These are phyloP conservation scores for Calonectria leucothoes DNA, from an alignment of 2,329 filamentous ascomycete species.

Conservation along the genomic window DNA sequence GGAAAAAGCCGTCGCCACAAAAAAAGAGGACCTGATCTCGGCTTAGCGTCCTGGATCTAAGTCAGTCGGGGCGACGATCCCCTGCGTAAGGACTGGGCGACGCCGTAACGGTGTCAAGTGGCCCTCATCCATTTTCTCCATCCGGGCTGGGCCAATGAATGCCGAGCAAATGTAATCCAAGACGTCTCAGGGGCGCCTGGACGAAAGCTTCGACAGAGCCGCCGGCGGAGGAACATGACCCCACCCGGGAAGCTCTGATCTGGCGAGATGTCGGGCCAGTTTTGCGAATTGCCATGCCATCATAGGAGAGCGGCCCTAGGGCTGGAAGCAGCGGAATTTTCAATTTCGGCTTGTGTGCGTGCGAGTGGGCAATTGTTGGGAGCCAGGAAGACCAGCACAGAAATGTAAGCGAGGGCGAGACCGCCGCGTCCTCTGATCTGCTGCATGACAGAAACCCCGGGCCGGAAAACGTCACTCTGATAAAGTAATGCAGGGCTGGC, in stretches of 20 bases:
- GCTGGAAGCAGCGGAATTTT: constrained; percentile 3
- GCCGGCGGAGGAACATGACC: constrained; percentile 32
- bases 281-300: constrained; percentile 22
- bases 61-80: constrained; percentile 35
- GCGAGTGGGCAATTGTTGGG: constrained; percentile 5
- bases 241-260: constrained; percentile 33
- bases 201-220: constrained; percentile 39
- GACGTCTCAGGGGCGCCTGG: constrained; percentile 38
- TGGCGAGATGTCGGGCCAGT: constrained; percentile 20
- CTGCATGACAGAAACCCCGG: constrained; percentile 14
- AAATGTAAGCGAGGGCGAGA: constrained; percentile 12
- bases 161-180: constrained; percentile 42
- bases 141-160: constrained; percentile 36
- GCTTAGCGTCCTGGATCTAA: constrained; percentile 41
- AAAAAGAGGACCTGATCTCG: constrained; percentile 43
- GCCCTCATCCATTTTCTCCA: constrained; percentile 36
- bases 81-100: constrained; percentile 36
- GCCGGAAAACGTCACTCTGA: constrained; percentile 1
- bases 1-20: constrained; percentile 8
- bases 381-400: not conserved
- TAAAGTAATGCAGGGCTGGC: not conserved
- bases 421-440: constrained; percentile 2
- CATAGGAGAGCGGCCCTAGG: constrained; percentile 4
- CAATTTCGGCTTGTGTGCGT: not conserved
- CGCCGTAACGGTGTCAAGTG: constrained; percentile 32